Evolutionary conservation across 2,329 filamentous ascomycete species (phyloP), one percentile per base, ranked within the genome.

Genomic region (Diaporthe batatas): DNA sequence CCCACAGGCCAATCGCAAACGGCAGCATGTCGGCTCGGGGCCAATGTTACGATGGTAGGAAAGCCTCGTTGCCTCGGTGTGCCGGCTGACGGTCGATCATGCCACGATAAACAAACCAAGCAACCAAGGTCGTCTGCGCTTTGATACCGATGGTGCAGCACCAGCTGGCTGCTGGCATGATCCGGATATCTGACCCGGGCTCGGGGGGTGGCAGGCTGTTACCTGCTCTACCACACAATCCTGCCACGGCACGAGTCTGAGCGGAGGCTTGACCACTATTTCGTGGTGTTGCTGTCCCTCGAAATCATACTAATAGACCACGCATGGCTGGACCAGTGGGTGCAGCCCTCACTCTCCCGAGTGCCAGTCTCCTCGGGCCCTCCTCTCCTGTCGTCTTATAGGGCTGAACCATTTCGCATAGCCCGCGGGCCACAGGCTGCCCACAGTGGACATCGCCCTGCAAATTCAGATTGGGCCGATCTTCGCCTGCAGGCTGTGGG

Each of bases 81-180:
- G 32, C 59, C 42, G 57, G 25, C 42, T 65, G 44, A 51, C 59
- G 44, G 62, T 39, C 62, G 62, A 65, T 65, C 62, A 51, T 65
- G 62, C 29, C 44, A 65, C 62, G 29, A 65, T 65, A 65, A 65
- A 65, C 62, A 51, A 65, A 65, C 62, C 62, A 25, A 65, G 44
- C 36, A 65, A 65, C 62, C 62, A 25, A 65, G 44, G 44, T 65
- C 29, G 21, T 44, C 6, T 65, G 62, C 62, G 62, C 62, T 65
- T 51, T 65, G 62, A 51, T 65, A n/a, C 44, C 12, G 44, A 65
- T 34, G 62, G 44, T 65, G 59, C 59, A 65, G 62, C 44, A 51
- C 62, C 62, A 65, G n/a, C n/a, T n/a, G n/a, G n/a, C 62, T 12
- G 62, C 44, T 65, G 59, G 62, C 62, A 65, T 53, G 62, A 65